Base-by-base conservation (phyloP, 2,329 filamentous ascomycete genomes). In the Aspergillus terreus region DNA sequence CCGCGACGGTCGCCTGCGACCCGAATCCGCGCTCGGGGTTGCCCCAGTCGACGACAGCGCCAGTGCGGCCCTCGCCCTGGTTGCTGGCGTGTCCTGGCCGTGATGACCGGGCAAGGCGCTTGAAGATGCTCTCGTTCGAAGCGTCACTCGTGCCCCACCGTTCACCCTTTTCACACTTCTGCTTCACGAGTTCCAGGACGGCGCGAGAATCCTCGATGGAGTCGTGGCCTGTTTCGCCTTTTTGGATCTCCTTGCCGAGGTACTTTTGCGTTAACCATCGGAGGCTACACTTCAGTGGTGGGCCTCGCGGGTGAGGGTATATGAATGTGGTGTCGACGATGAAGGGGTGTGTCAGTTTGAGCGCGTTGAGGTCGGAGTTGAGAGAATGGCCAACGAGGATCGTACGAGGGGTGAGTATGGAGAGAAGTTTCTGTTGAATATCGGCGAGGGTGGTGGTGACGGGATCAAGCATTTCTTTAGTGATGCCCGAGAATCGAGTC, bases 131-230 rank as follows among this genome's bases (percentile, higher is more conserved):
- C 73, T 99, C 94, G 38, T 85, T 86, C 43, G 85, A 85, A 2
- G 84, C 80, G 41, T 95, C 90, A 46, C 83, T 83, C 0, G 86
- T 87, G 33, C 90, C 94, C 89, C 92, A 99, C 21, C 78, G 73
- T 58, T 88, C 88, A 38, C 94, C 94, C 71, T 89, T 94, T 69
- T 97, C 92, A 69, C 92, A 96, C 70, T 99, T 99, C 66, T 92
- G 86, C 71, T 94, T 95, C 44, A 97, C 84, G 1, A 99, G 85
- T 63, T 97, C 92, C 12, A 99, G 84, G 58, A 91, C 95, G 2
- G 94, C 91, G 58, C 82, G 85, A 12, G 94, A 91, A 69, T 99
- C 94, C 71, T 99, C 94, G 56, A 96, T 81, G 52, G 89, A 94
- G 77, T 97, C 87, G 68, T 99, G 94, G 14, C 94, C 94, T 14